Evolutionary conservation across 495 filamentous ascomycete genomes (phyloP).

Genomic region (Lasiosphaeris hirsuta): DNA sequence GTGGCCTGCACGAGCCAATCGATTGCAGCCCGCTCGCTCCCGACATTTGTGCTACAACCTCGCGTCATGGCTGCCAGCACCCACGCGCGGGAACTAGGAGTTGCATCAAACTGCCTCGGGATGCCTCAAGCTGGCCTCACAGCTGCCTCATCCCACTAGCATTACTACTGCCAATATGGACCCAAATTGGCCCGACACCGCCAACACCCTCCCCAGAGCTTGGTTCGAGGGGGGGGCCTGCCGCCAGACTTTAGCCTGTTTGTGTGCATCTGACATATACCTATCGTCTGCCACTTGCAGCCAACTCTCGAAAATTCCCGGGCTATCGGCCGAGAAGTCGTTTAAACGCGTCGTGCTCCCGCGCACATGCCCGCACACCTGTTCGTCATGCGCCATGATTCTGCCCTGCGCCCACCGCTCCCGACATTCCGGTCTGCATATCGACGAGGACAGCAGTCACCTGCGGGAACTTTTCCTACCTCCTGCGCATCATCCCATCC

Average conservation of each 20-base stretch:
- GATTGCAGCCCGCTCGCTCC: constrained; percentile 14
- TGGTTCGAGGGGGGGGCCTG: constrained; percentile 13
- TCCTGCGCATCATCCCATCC: too few species aligned
- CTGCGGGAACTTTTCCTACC: not conserved
- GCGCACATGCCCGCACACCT: not conserved
- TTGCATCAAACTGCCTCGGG: too few species aligned
- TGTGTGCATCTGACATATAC: constrained; percentile 14
- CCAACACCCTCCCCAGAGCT: constrained; percentile 15
- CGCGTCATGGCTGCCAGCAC: not conserved
- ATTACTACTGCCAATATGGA: constrained; percentile 6
- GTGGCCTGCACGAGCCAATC: too few species aligned
- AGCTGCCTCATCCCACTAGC: not conserved
- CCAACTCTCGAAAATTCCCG: constrained; percentile 17
- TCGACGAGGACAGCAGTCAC: not conserved
- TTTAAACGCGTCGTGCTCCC: constrained; percentile 21
- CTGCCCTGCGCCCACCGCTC: constrained; percentile 15
- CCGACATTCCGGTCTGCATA: constrained; percentile 28
- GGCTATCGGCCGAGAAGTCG: constrained; percentile 22
- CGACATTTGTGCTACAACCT: constrained; percentile 15
- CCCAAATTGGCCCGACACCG: constrained; percentile 19
- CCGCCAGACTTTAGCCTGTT: constrained; percentile 25
- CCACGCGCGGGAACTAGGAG: too few species aligned
- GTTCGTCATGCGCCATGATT: constrained; percentile 1
- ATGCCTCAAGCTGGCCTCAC: too few species aligned
- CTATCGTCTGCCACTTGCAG: constrained; percentile 12